Conservation (phyloP, 2,329 filamentous ascomycete genomes). For the Cladosporium sp. region DNA sequence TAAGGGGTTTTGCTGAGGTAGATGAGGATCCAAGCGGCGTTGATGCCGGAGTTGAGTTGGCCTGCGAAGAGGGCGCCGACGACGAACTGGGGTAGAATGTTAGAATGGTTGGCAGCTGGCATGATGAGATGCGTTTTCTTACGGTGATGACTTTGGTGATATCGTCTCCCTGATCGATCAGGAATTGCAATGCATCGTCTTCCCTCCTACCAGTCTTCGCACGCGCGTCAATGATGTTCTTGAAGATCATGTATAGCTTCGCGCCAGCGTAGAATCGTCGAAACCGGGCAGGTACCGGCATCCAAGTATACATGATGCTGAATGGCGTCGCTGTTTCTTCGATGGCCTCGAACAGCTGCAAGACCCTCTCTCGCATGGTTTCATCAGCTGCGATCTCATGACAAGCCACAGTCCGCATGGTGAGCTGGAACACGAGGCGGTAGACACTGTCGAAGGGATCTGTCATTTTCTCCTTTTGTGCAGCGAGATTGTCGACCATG, state of each 20-base stretch:
- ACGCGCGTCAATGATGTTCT: constrained; percentile 45
- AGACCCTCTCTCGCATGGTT: constrained; percentile 37
- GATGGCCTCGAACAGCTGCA: constrained; percentile 46
- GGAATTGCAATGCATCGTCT: constrained; percentile 50
- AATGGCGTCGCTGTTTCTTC: constrained; percentile 42
- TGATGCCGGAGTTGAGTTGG: constrained; percentile 55
- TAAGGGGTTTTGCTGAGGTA: constrained; percentile 45
- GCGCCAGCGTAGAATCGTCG: constrained; percentile 43
- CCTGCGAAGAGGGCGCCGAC: constrained; percentile 54
- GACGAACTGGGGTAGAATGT: constrained; percentile 39
- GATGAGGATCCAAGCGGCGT: constrained; percentile 50
- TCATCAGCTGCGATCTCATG: constrained; percentile 51
- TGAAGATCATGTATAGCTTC: constrained; percentile 47
- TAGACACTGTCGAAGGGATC: constrained; percentile 55
- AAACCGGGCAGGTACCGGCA: constrained; percentile 44
- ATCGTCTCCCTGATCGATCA: constrained; percentile 50
- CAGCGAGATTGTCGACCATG: constrained; percentile 36
- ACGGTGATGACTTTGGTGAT: constrained; percentile 43
- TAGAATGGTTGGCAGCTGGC: neutral
- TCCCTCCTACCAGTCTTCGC: constrained; percentile 38
- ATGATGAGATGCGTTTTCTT: neutral
- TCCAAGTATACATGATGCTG: constrained; percentile 50
- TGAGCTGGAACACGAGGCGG: constrained; percentile 52
- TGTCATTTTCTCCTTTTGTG: constrained; percentile 35
- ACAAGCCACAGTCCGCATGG: constrained; percentile 52